Conservation (phyloP, 768 basidiomycete species). For the Tulasnella sp. region DNA sequence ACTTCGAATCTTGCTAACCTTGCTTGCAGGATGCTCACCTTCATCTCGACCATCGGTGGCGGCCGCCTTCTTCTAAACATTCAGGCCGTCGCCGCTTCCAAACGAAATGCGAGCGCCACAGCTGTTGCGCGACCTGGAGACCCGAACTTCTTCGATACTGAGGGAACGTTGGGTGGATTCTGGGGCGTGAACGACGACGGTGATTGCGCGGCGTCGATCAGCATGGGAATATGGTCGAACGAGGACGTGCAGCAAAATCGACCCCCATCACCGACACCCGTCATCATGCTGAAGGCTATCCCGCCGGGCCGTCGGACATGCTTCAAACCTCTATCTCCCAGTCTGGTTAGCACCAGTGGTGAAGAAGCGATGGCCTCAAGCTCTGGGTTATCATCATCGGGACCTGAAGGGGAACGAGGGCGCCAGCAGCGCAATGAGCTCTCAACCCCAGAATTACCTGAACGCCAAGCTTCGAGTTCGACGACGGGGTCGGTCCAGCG, state of each 20-base stretch:
- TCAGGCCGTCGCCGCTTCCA: neutral
- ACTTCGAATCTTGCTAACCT: neutral
- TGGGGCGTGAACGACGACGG: neutral
- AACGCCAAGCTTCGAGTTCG: neutral
- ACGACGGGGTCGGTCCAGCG: no score
- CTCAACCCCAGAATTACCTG: neutral
- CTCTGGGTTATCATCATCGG: neutral
- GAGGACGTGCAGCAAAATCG: neutral
- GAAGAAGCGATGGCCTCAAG: neutral
- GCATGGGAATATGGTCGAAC: conserved; percentile 1
- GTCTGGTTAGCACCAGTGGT: neutral
- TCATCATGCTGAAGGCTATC: neutral
- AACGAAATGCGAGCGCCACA: neutral
- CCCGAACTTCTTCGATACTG: neutral
- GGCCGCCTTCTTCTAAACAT: neutral
- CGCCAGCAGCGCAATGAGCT: neutral
- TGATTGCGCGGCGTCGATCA: neutral
- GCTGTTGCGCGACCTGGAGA: neutral
- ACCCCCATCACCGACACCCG: neutral
- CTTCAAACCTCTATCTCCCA: neutral
- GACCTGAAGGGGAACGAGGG: neutral
- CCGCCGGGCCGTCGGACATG: neutral
- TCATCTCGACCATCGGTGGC: neutral
- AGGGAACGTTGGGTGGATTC: neutral
- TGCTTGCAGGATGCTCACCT: neutral